Evolutionary conservation across 2,329 filamentous ascomycete genomes (phyloP).

Genomic region (Clarireedia paspali): DNA sequence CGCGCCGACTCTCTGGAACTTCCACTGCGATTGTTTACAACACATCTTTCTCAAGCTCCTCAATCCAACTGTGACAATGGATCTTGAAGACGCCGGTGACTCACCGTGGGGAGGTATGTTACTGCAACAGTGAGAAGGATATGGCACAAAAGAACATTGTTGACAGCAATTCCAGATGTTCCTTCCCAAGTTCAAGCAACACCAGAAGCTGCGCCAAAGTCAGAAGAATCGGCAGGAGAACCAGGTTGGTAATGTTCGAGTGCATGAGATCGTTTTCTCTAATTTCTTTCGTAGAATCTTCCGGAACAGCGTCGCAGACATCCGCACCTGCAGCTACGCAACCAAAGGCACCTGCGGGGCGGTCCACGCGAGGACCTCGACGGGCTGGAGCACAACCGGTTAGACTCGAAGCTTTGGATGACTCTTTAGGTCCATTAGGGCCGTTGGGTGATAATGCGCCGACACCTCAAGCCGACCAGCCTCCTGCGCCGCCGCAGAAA

Average conservation of each 20-base stretch:
- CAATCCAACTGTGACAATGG: conserved; percentile 28
- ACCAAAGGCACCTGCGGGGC: conserved; percentile 22
- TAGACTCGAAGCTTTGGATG: conserved; percentile 67
- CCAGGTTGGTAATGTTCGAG: conserved; percentile 2
- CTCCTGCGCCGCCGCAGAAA: conserved; percentile 63
- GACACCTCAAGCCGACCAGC: conserved; percentile 39
- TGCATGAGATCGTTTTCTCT: background rate
- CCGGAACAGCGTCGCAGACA: conserved; percentile 14
- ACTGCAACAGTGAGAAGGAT: background rate
- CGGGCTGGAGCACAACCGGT: conserved; percentile 68
- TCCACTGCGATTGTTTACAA: background rate
- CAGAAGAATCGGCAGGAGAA: conserved; percentile 22
- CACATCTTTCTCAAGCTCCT: too few species aligned
- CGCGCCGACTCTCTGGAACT: background rate
- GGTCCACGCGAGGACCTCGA: conserved; percentile 34
- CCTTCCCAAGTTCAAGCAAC: conserved; percentile 32
- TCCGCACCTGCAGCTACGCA: conserved; percentile 2
- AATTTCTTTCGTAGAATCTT: conserved; percentile 14
- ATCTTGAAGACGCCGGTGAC: conserved; percentile 37
- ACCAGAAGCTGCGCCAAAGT: conserved; percentile 19
- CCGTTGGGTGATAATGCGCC: conserved; percentile 46
- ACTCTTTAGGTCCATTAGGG: conserved; percentile 69
- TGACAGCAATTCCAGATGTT: conserved; percentile 30
- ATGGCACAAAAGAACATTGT: background rate
- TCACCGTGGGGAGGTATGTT: conserved; percentile 39